A percentile compares a stretch with the other conserved stretches of the same genome.
Evolutionary conservation across 2,329 filamentous ascomycete species (phyloP).

Genomic region (Fusarium siculi): DNA sequence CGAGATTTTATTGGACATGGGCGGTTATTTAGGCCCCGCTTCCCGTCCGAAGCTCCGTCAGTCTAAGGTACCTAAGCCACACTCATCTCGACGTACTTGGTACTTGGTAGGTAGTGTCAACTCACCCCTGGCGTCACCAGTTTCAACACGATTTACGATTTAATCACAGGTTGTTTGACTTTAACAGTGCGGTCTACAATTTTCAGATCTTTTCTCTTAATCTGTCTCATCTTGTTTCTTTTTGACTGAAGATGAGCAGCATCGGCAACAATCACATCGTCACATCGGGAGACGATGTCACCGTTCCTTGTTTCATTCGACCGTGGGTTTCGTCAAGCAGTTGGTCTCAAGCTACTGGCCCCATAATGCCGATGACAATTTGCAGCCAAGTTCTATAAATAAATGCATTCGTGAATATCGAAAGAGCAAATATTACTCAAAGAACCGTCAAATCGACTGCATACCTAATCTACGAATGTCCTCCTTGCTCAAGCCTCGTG

Average conservation of each 20-base stretch:
- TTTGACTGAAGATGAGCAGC: neutral
- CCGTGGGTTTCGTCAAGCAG: neutral
- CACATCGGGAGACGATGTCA: neutral
- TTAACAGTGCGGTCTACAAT: neutral
- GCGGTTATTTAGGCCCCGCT: constrained; percentile 15
- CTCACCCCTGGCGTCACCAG: constrained; percentile 6
- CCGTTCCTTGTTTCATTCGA: neutral
- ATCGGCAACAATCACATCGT: neutral
- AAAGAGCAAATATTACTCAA: neutral
- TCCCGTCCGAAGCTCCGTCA: constrained; percentile 31
- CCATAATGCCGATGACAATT: constrained; percentile 21
- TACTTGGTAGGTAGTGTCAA: neutral
- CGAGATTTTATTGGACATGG: constrained; percentile 20
- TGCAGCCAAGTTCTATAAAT: constrained; percentile 24
- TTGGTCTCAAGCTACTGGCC: constrained; percentile 2
- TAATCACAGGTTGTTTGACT: neutral
- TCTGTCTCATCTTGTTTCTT: neutral
- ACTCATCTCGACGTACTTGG: constrained; percentile 21
- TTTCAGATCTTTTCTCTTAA: neutral
- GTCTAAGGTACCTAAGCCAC: constrained; percentile 45
- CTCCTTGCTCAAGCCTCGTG: neutral
- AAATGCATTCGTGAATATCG: constrained; percentile 4
- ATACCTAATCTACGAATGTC: neutral
- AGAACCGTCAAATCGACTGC: neutral
- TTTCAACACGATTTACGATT: neutral